Base-by-base conservation (phyloP, 768 basidiomycete genomes). In the Phylloporus sp. region DNA sequence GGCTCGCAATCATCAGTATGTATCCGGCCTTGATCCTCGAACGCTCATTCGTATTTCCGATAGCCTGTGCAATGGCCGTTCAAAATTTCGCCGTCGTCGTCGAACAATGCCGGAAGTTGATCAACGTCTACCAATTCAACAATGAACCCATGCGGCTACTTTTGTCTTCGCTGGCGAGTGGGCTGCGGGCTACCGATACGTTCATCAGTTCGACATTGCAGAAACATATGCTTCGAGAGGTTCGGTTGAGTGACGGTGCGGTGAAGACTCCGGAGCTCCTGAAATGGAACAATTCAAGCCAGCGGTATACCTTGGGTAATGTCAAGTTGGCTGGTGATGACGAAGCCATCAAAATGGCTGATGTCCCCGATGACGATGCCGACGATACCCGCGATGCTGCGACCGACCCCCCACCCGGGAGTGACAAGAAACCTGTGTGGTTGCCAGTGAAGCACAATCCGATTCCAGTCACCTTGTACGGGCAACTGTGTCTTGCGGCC, bases 101-200 rank as follows among this genome's bases (percentile, higher is more conserved):
- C 14, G 85, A 90, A 49, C 85, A 90, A 58, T 77, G 77, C 26
- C 80, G 91, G 21, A 86, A 86, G 52, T 68, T 97, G 26, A 80
- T 88, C 46, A 81, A 77, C 26, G 67, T 69, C 0, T 73, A 91
- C 58, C 91, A 95, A 59, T 92, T 89, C 71, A 85, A 92, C 59
- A 87, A 91, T 43, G 90, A 94, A 33, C 85, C 91, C 0, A 68
- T 87, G 11, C 82, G 90, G 6, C 75, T 97, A 38, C 74, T 95
- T 18, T 60, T 85, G 4, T 84, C 86, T 0, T 78, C 79, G 0
- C 75, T 96, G 4, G 80, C 83, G 0, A 82, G 83, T 48, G 90
- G 90, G 0, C 55, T 85, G 5, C 74, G 74, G 22, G 73, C 85
- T 4, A 81, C 84, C 0, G 86, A 90, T 50, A 77, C 84, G 0